phyloP scores from a whole-genome alignment of 1,139 yeast species.

The Geotrichum reessii region DNA sequence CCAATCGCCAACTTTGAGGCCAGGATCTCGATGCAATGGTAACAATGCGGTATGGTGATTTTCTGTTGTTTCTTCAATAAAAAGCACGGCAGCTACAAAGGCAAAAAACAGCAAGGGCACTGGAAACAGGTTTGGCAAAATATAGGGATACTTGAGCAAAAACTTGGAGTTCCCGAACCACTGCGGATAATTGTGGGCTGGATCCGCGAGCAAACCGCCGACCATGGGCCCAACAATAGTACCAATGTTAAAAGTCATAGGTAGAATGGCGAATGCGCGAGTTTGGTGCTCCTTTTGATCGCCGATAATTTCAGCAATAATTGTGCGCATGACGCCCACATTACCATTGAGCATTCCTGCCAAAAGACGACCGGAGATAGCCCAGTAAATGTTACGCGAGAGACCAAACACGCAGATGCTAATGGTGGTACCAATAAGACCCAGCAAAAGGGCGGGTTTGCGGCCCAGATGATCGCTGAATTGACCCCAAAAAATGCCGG shows the following conservation, averaged over 20 bases:
- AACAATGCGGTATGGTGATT: constrained; percentile 33
- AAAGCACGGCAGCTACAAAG: constrained; percentile 41
- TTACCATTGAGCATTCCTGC: constrained; percentile 57
- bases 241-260: constrained; percentile 54
- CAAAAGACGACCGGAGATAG: constrained; percentile 46
- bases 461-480: constrained; percentile 51
- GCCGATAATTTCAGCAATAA: constrained; percentile 53
- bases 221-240: constrained; percentile 48
- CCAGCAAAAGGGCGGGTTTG: constrained; percentile 47
- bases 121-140: constrained; percentile 55
- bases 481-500: constrained; percentile 54
- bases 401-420: constrained; percentile 50
- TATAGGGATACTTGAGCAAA: constrained; percentile 47
- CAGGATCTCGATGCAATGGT: constrained; percentile 49
- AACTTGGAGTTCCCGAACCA: constrained; percentile 24
- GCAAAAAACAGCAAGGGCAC: constrained; percentile 37
- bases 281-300: constrained; percentile 52
- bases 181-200: constrained; percentile 30
- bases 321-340: constrained; percentile 53
- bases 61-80: constrained; percentile 54
- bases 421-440: constrained; percentile 47
- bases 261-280: constrained; percentile 53
- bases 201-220: constrained; percentile 36
- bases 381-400: constrained; percentile 46
- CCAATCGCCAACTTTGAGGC: constrained; percentile 30